Conservation (phyloP, 805 yeast genomes). For the Wickerhamiella bombiphila region DNA sequence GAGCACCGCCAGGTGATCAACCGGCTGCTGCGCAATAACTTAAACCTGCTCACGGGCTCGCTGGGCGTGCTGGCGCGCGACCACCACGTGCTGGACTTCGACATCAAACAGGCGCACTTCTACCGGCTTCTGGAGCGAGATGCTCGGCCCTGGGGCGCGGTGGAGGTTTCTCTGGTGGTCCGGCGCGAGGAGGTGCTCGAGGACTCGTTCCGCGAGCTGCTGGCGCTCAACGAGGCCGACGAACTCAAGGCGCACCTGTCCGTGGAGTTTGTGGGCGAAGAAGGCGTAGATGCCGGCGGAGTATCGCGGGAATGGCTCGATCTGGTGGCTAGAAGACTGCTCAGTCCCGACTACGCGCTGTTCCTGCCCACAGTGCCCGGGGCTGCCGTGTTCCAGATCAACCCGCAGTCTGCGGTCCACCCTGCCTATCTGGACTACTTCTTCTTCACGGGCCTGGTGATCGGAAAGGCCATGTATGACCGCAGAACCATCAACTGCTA, state of each 20-base stretch:
- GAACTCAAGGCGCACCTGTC: constrained; percentile 36
- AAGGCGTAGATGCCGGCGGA: constrained; percentile 98
- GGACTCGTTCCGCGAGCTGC: constrained; percentile 73
- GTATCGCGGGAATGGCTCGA: constrained; percentile 96
- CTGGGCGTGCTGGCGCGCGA: constrained; percentile 77
- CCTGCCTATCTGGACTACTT: constrained; percentile 88
- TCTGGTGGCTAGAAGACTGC: constrained; percentile 84
- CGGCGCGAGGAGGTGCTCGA: constrained; percentile 83
- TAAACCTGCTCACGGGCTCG: constrained; percentile 91
- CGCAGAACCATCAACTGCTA: constrained; percentile 80
- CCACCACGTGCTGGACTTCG: constrained; percentile 84
- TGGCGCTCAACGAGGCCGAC: constrained; percentile 62
- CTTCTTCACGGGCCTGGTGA: constrained; percentile 83
- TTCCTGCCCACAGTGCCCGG: constrained; percentile 86
- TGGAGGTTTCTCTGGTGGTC: constrained; percentile 49
- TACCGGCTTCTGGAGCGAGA: constrained; percentile 39
- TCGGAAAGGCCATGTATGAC: constrained; percentile 89
- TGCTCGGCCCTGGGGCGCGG: constrained; percentile 20
- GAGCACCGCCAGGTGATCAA: constrained; percentile 35
- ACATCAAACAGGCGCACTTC: constrained; percentile 79
- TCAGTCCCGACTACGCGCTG: constrained; percentile 86
- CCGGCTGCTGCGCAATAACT: constrained; percentile 80
- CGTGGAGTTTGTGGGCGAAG: constrained; percentile 79
- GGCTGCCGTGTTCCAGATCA: constrained; percentile 89
- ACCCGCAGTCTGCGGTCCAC: constrained; percentile 78